A percentile compares a stretch with the other conserved stretches of the same genome.
These are phyloP conservation scores for Senna siamea DNA, from an alignment of 306 rosid species.

Conservation along the genomic window DNA sequence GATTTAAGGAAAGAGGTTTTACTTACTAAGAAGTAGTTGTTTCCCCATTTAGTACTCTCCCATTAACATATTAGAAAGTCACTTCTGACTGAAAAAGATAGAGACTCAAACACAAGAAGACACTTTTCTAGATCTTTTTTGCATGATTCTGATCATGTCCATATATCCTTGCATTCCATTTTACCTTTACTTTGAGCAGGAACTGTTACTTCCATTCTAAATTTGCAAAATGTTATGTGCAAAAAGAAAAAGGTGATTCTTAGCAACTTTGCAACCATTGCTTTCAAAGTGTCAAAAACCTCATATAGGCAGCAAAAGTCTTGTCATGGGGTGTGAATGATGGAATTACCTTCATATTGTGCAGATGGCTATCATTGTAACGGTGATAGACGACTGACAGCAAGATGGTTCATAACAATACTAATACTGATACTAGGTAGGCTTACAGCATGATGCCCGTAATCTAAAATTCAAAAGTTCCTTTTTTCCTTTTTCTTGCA, in stretches of 20 bases:
- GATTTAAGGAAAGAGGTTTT: not conserved
- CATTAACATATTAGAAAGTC: not conserved
- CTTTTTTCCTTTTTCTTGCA: not conserved
- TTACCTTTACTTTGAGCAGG: too few relatives aligned
- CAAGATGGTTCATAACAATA: too few relatives aligned
- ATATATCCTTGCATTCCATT: too few relatives aligned
- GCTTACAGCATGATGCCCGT: not conserved
- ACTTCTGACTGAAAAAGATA: not conserved
- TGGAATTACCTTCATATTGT: too few relatives aligned
- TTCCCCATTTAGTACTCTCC: not conserved
- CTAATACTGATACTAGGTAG: not conserved
- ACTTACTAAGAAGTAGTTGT: not conserved
- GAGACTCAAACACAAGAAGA: not conserved
- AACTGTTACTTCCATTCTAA: too few relatives aligned
- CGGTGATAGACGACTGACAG: too few relatives aligned
- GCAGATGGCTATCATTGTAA: too few relatives aligned
- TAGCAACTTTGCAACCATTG: not conserved
- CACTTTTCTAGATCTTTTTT: not conserved
- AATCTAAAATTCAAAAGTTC: not conserved
- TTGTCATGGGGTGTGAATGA: too few relatives aligned
- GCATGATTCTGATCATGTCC: constrained; percentile 9
- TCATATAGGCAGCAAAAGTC: too few relatives aligned
- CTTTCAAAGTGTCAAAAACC: not conserved
- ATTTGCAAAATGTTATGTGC: not conserved
- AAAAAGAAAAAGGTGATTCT: not conserved